phyloP scores from a whole-genome alignment of 2,329 filamentous ascomycete genomes.

The Aspergillus melleus region DNA sequence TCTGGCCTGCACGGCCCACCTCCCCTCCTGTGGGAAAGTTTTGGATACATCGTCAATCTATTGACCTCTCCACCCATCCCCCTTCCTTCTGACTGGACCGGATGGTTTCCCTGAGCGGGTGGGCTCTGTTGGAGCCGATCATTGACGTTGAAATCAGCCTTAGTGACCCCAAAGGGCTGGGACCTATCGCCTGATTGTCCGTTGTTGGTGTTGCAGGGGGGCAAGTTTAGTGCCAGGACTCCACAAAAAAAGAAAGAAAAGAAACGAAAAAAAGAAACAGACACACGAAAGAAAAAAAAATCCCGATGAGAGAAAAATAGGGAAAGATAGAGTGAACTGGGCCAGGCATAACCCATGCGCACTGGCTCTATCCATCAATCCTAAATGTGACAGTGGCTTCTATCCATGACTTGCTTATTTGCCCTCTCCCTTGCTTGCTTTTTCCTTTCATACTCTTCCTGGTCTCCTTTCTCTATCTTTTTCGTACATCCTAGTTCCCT shows the following conservation, averaged over 20 bases:
- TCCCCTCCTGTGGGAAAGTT: constrained; percentile 12
- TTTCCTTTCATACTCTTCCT: constrained; percentile 6
- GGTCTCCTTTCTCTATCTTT: background rate
- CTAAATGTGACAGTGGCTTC: constrained; percentile 10
- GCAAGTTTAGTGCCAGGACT: background rate
- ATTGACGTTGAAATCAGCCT: constrained; percentile 3
- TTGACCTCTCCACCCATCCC: constrained; percentile 5
- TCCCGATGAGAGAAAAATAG: background rate
- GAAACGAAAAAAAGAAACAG: background rate
- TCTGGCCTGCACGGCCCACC: background rate
- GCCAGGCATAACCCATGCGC: background rate
- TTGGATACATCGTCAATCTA: constrained; percentile 20
- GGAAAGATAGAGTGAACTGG: too few relatives aligned
- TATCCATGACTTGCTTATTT: constrained; percentile 17
- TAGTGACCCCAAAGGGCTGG: constrained; percentile 14
- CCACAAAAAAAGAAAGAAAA: constrained; percentile 2
- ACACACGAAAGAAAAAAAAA: background rate
- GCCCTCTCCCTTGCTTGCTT: constrained; percentile 23
- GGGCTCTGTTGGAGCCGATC: constrained; percentile 11
- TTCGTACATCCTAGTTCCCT: background rate
- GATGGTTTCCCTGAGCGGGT: constrained; percentile 7
- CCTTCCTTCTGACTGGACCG: constrained; percentile 7
- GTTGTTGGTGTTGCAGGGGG: constrained; percentile 1
- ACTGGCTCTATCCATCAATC: constrained; percentile 7
- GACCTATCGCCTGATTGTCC: constrained; percentile 3